Percentiles rank a stretch among this genome's conserved stretches.
Conservation (phyloP, 1,139 yeast genomes). For the Yamadazyma aaseri region DNA sequence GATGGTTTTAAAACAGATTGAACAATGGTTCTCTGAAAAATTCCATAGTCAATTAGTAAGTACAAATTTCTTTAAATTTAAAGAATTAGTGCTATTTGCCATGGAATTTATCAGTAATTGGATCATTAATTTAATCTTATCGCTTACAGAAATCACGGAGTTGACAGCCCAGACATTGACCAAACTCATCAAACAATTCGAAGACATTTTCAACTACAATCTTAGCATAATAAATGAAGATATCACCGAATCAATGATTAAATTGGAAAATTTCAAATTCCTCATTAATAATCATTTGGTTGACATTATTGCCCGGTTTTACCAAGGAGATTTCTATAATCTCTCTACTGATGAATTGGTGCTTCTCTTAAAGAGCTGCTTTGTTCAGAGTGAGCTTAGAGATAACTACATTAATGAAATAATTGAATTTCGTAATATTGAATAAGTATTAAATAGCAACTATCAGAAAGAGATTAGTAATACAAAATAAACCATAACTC, state of each 20-base stretch:
- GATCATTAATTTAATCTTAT: slow-evolving; percentile 27
- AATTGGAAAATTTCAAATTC: slow-evolving; percentile 42
- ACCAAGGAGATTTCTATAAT: slow-evolving; percentile 73
- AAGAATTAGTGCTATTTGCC: slow-evolving; percentile 24
- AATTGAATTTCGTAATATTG: slow-evolving; percentile 23
- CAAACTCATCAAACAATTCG: slow-evolving; percentile 21
- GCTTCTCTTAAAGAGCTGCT: slow-evolving; percentile 53
- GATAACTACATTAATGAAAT: slow-evolving; percentile 63
- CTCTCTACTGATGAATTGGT: slow-evolving; percentile 67
- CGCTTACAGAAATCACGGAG: slow-evolving; percentile 37
- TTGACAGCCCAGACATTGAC: slow-evolving; percentile 32
- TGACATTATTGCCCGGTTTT: slow-evolving; percentile 68
- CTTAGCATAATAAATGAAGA: slow-evolving; percentile 17
- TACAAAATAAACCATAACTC: background rate
- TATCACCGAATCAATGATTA: slow-evolving; percentile 33
- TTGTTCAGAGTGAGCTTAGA: slow-evolving; percentile 70
- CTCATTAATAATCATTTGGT: slow-evolving; percentile 57
- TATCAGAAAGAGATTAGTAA: background rate
- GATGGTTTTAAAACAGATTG: slow-evolving; percentile 7
- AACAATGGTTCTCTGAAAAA: slow-evolving; percentile 25
- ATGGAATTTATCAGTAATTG: slow-evolving; percentile 33
- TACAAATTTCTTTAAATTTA: slow-evolving; percentile 31
- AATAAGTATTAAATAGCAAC: slow-evolving; percentile 11
- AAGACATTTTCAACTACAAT: slow-evolving; percentile 19
- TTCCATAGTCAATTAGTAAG: slow-evolving; percentile 22